These are phyloP conservation scores for Plantago elongata DNA, from an alignment of 257 asterid genomes.

Conservation along the genomic window DNA sequence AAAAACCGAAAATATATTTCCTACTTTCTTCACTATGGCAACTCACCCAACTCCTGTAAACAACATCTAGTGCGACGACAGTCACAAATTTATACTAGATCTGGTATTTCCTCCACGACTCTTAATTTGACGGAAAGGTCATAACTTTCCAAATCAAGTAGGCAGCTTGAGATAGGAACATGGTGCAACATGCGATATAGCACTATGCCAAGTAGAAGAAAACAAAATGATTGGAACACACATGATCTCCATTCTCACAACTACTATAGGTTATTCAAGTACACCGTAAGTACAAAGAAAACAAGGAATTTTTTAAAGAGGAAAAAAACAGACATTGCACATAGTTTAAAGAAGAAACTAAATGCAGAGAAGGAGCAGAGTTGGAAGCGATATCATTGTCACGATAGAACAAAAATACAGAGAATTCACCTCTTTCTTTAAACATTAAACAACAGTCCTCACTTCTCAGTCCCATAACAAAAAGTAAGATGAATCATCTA, in stretches of 20 bases:
- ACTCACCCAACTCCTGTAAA: too few species aligned
- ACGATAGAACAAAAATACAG: constrained; percentile 22
- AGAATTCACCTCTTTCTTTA: not conserved
- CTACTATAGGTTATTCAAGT: not conserved
- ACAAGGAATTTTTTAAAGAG: constrained; percentile 28
- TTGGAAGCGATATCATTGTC: too few species aligned
- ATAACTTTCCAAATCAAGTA: too few species aligned
- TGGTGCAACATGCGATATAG: constrained; percentile 15
- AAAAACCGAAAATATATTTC: too few species aligned
- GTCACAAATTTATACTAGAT: too few species aligned
- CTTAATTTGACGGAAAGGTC: too few species aligned
- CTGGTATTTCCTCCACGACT: too few species aligned
- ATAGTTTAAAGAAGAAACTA: constrained; percentile 55
- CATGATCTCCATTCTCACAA: not conserved
- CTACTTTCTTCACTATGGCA: too few species aligned
- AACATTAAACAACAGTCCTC: not conserved
- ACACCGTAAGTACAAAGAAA: constrained; percentile 2
- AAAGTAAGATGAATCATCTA: too few species aligned
- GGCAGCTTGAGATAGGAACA: constrained; percentile 11
- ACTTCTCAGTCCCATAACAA: too few species aligned
- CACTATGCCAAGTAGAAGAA: constrained; percentile 7
- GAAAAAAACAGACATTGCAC: constrained; percentile 50
- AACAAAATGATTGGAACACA: constrained; percentile 15
- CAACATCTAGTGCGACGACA: too few species aligned
- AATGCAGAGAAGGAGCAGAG: constrained; percentile 32